Base-by-base conservation (phyloP, 805 yeast genomes). In the Cyberlindnera veronae region DNA sequence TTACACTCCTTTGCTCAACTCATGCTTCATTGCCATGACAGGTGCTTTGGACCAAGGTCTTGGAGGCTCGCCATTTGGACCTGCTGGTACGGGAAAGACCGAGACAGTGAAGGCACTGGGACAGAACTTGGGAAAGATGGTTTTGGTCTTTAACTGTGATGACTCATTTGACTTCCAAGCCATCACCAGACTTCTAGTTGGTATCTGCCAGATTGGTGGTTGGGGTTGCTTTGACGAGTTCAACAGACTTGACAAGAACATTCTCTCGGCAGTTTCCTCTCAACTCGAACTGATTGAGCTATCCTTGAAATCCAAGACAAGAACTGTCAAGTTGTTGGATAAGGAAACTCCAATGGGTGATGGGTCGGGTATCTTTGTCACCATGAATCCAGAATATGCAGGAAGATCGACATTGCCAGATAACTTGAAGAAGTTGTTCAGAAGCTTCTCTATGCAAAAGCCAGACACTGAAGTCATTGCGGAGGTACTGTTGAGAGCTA, bases 221-320 rank as follows among this genome's bases (percentile, higher is more conserved):
- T 91, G 96, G 95, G 95, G 90, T 5, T 91, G 98, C 61, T 91
- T 91, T 63, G 98, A 91, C 60, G 98, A 91, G 59, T 90, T 91
- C 55, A 91, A 91, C 55, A 69, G 98, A 46, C 69, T 91, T 22
- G 81, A 79, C 29, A 76, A 74, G 42, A 71, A 70, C 12, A 82
- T 81, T 43, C 64, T 91, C 34, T 87, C 96, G 62, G 90, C 96
- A 0, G 83, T 88, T 0, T 82, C 97, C 0, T 77, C 91, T 0
- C 87, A 82, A 51, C 72, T 91, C 19, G 95, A 84, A 48, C 66
- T 61, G 20, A 84, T 89, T 28, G 91, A 87, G 53, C 49, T 55
- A 6, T 82, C 82, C 0, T 54, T 84, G 24, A 53, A 58, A 2
- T 20, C 50, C 0, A 44, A 45, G 4, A 21, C 34, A 0, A 14